phyloP scores from a whole-genome alignment of 495 filamentous ascomycete species.

The Hypoxylon lenormandii region DNA sequence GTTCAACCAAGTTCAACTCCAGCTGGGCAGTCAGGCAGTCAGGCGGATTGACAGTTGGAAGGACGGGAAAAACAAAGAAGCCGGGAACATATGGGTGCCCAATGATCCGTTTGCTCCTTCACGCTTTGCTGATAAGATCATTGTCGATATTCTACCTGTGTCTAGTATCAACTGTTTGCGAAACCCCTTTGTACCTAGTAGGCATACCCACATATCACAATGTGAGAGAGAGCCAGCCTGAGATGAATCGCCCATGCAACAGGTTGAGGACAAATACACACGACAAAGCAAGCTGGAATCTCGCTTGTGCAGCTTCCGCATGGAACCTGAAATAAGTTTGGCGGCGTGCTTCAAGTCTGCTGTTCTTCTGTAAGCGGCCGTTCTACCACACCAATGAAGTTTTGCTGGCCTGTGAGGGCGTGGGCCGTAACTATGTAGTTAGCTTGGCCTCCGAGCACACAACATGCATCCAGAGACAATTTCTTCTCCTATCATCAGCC shows the following conservation, averaged over 20 bases:
- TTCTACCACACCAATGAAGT: conserved; percentile 2
- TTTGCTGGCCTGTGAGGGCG: conserved; percentile 5
- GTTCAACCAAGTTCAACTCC: too few species aligned
- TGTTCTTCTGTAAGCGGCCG: conserved; percentile 1
- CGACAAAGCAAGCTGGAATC: conserved; percentile 13
- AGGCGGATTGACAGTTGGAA: background rate
- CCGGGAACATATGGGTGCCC: conserved; percentile 2
- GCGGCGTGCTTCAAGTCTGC: conserved; percentile 9
- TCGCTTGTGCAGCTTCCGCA: background rate
- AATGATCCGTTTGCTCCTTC: conserved; percentile 9
- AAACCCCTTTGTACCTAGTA: conserved; percentile 33
- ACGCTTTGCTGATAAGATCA: conserved; percentile 17
- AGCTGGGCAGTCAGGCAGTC: too few species aligned
- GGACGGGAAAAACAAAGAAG: conserved; percentile 2
- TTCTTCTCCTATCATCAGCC: conserved; percentile 1
- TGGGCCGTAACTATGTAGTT: background rate
- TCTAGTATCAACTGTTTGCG: conserved; percentile 29
- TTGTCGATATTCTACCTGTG: conserved; percentile 16
- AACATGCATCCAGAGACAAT: too few species aligned
- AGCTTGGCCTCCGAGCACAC: conserved; percentile 1
- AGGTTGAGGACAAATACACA: background rate
- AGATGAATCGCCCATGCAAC: conserved; percentile 15
- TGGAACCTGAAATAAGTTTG: conserved; percentile 16
- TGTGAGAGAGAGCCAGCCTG: conserved; percentile 7
- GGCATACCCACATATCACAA: conserved; percentile 2